Evolutionary conservation across 2,329 filamentous ascomycete genomes (phyloP), one percentile per base, ranked within the genome.

Genomic region (Microcera coccophila): DNA sequence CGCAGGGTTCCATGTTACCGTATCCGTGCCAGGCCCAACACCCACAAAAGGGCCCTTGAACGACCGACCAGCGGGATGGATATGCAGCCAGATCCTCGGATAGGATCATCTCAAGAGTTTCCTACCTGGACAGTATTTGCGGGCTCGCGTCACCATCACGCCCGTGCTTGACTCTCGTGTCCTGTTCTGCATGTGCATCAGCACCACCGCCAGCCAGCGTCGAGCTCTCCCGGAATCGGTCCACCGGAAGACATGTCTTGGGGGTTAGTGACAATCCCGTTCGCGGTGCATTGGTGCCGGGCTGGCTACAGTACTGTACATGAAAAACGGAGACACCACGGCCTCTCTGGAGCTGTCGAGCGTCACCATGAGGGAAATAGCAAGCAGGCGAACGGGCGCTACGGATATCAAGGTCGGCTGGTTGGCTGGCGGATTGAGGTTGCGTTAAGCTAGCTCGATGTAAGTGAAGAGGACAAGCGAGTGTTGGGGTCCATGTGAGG

Each of bases 351-450:
- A 22, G 10, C n/a, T 7, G 35, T 38, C 12, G 20, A 11, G 49
- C 55, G 55, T 55, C 55, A 57, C 55, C 55, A 58, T 55, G 55
- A 57, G 55, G 55, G 35, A 56, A 55, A 45, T n/a, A n/a, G n/a
- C n/a, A n/a, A n/a, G n/a, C 49, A 49, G 42, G 50, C 42, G 47
- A 36, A 32, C 29, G 22, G 22, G 22, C 22, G 22, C 22, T 26
- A 26, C 22, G 7, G 22, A 32, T 22, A 22, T 39, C 11, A 44
- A n/a, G n/a, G n/a, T n/a, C n/a, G n/a, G n/a, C n/a, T n/a, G n/a
- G n/a, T n/a, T n/a, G n/a, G n/a, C n/a, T n/a, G n/a, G n/a, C n/a
- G n/a, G n/a, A n/a, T n/a, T n/a, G n/a, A n/a, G n/a, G n/a, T n/a
- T n/a, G n/a, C n/a, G n/a, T n/a, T n/a, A n/a, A n/a, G n/a, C n/a